Base-by-base conservation (phyloP, 2,329 filamentous ascomycete genomes). In the Penicillium concentricum region DNA sequence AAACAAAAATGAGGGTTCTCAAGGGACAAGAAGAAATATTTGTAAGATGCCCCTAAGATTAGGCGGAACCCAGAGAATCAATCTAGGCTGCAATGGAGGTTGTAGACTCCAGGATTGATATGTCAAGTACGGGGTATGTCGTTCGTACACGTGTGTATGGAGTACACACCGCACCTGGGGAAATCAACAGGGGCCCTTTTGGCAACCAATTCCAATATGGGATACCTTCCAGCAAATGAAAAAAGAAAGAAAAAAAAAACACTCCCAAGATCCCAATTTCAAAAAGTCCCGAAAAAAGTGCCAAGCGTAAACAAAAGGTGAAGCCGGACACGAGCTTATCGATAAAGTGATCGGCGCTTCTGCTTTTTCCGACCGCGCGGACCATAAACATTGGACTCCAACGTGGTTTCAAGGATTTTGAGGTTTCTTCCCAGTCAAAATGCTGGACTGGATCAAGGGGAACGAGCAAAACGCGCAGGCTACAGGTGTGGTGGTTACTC, bases 361-460 rank as follows among this genome's bases (percentile, higher is more conserved):
- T 57, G 43, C 54, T 58, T 57, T 59, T 54, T 44, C 49, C 50
- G 49, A 38, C 53, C 57, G 60, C 60, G 58, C 57, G 55, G 59
- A 54, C 54, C 57, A 66, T 72, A 73, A 74, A 74, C 71, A 74
- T 74, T 69, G 50, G 13, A 28, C 16, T 24, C 34, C 38, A 35
- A 18, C 16, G 30, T 37, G 42, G 37, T 37, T n/a, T 28, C 13
- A 35, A 34, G 18, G 28, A 32, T 26, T 47, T 48, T 16, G 16
- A 37, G n/a, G 28, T 34, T 37, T 34, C 44, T 35, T 41, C 16
- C 12, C 46, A 22, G 44, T 26, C 52, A 55, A 55, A 16, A 67
- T 67, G 65, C 45, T 67, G 56, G 64, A 66, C 58, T 67, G 65
- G 65, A 67, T 67, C 55, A 66, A 62, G 54, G 58, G 62, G 47